Percentiles rank a stretch among this genome's conserved stretches.
Conservation (phyloP, 2,329 filamentous ascomycete species). For the Mycosphaerelloides madeirae region DNA sequence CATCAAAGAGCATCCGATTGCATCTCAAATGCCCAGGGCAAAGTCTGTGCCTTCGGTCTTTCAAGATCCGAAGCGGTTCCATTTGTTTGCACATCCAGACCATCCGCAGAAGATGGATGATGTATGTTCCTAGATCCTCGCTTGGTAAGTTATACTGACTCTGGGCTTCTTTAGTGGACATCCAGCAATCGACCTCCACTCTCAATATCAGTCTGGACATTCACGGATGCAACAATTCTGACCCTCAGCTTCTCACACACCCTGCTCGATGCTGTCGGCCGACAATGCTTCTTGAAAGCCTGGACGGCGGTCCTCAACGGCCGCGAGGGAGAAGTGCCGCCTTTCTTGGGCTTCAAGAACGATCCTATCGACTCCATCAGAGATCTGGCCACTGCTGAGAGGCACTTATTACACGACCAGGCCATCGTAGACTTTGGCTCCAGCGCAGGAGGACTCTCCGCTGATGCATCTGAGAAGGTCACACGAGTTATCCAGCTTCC, state of each 20-base stretch:
- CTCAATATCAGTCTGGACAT: slow-evolving; percentile 19
- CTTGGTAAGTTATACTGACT: no score
- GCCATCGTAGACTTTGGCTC: not conserved
- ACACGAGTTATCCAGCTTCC: slow-evolving; percentile 7
- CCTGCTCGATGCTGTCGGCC: slow-evolving; percentile 23
- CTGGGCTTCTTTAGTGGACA: no score
- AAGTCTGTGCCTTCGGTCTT: slow-evolving; percentile 2
- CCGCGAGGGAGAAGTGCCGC: slow-evolving; percentile 18
- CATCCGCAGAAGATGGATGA: slow-evolving; percentile 2
- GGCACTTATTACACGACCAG: slow-evolving; percentile 14
- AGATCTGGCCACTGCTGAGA: slow-evolving; percentile 11
- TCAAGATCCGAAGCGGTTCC: slow-evolving; percentile 2
- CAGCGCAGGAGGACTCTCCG: slow-evolving; percentile 2
- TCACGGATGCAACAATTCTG: slow-evolving; percentile 25
- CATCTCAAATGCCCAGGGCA: slow-evolving; percentile 8
- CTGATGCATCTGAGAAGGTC: slow-evolving; percentile 3
- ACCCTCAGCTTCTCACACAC: slow-evolving; percentile 26
- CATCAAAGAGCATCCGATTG: slow-evolving; percentile 12
- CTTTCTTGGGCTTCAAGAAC: slow-evolving; percentile 17
- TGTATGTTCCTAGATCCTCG: no score
- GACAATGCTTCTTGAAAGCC: slow-evolving; percentile 16
- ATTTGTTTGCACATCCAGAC: slow-evolving; percentile 4
- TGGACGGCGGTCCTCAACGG: slow-evolving; percentile 26
- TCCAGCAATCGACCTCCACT: no score
- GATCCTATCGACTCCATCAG: slow-evolving; percentile 22